Conservation (phyloP, 2,329 filamentous ascomycete genomes). For the Fusarium verticillioides region DNA sequence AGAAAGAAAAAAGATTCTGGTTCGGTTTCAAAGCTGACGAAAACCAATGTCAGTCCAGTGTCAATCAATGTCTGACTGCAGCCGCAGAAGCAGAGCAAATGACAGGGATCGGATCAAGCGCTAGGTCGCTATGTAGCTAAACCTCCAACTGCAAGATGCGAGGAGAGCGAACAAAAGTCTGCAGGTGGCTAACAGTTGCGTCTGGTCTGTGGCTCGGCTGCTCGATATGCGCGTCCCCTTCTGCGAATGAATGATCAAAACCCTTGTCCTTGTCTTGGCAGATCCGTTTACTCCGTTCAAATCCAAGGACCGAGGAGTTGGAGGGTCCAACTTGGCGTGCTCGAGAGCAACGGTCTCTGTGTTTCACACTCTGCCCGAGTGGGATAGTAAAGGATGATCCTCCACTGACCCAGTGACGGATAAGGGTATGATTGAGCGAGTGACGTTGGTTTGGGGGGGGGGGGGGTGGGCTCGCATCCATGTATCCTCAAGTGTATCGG, state of each 20-base stretch:
- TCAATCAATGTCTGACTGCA: slow-evolving; percentile 18
- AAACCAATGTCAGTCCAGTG: slow-evolving; percentile 25
- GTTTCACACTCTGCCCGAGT: slow-evolving; percentile 28
- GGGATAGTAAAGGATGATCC: slow-evolving; percentile 23
- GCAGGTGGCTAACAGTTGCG: slow-evolving; percentile 34
- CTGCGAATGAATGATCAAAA: neutral
- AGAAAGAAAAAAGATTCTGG: slow-evolving; percentile 20
- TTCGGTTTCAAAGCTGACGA: slow-evolving; percentile 43
- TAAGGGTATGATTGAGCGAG: slow-evolving; percentile 18
- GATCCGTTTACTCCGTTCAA: slow-evolving; percentile 9
- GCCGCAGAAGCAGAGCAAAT: slow-evolving; percentile 1
- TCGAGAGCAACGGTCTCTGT: slow-evolving; percentile 17
- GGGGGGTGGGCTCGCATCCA: no score
- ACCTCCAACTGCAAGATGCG: neutral
- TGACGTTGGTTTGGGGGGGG: slow-evolving; percentile 30
- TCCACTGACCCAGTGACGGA: slow-evolving; percentile 29
- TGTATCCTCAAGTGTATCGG: no score
- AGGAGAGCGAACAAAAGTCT: neutral
- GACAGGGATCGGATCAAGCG: slow-evolving; percentile 27
- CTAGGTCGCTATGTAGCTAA: neutral
- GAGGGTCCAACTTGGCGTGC: slow-evolving; percentile 8
- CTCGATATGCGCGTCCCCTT: slow-evolving; percentile 6
- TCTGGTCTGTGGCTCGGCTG: slow-evolving; percentile 32
- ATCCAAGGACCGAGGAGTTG: slow-evolving; percentile 19
- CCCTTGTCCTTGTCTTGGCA: slow-evolving; percentile 20